Percentiles rank a stretch among this genome's conserved stretches.
phyloP scores from a whole-genome alignment of 31 red algal genomes.

The Asparagopsis taxiformis region DNA sequence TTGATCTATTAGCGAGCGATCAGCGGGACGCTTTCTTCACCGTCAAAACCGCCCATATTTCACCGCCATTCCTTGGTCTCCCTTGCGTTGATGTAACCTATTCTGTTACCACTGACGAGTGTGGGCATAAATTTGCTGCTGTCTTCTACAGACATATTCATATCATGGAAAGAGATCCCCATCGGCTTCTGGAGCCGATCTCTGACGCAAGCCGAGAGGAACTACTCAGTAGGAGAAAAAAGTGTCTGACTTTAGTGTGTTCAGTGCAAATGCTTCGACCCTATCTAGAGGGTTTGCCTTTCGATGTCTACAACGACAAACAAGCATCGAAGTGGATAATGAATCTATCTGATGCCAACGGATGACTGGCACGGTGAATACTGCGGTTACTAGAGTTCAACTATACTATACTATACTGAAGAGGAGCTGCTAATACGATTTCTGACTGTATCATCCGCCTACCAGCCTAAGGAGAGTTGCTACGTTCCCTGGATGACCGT shows the following conservation, averaged over 20 bases:
- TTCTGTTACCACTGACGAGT: conserved; percentile 34
- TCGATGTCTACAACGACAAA: conserved; percentile 38
- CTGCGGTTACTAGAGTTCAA: conserved; percentile 16
- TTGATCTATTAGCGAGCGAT: not conserved
- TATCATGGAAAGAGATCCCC: too few relatives aligned
- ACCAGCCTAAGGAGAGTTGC: not conserved
- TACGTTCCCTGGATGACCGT: not conserved
- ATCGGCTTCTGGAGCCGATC: conserved; percentile 50
- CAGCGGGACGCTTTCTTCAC: conserved; percentile 22
- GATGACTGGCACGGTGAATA: conserved; percentile 23
- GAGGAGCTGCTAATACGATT: conserved; percentile 7
- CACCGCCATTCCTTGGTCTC: conserved; percentile 16
- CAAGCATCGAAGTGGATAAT: conserved; percentile 47
- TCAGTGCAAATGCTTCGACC: conserved; percentile 21
- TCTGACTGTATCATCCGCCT: conserved; percentile 19
- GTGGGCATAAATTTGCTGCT: conserved; percentile 21
- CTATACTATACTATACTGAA: conserved; percentile 5
- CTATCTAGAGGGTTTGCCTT: conserved; percentile 19
- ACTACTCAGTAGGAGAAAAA: conserved; percentile 31
- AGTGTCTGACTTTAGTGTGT: conserved; percentile 50
- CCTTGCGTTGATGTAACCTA: conserved; percentile 2
- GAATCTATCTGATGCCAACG: conserved; percentile 3
- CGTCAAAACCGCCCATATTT: conserved; percentile 1
- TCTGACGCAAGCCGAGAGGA: conserved; percentile 32
- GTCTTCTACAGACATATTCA: conserved; percentile 28